These are phyloP conservation scores for Boletus reticulatus DNA, from an alignment of 768 basidiomycete genomes.

Conservation along the genomic window DNA sequence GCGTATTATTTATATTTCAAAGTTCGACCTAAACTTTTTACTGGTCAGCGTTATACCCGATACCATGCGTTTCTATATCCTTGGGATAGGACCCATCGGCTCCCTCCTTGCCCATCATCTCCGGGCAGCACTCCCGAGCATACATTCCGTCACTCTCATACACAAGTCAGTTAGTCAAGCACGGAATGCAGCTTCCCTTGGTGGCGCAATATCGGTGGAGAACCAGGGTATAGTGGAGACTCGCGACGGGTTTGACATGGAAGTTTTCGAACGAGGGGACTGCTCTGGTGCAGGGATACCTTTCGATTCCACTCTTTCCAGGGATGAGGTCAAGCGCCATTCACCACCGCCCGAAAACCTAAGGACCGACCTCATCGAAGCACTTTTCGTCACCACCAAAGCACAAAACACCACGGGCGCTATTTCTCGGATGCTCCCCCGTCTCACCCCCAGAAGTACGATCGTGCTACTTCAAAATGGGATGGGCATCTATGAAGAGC, in stretches of 20 bases:
- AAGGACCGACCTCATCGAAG: constrained; percentile 50
- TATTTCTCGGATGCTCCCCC: constrained; percentile 55
- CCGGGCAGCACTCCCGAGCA: constrained; percentile 51
- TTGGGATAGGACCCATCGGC: constrained; percentile 84
- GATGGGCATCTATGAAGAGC: constrained; percentile 85
- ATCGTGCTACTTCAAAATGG: constrained; percentile 95
- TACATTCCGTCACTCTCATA: constrained; percentile 65
- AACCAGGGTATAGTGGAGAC: constrained; percentile 42
- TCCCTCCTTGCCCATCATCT: constrained; percentile 80
- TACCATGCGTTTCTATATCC: constrained; percentile 64
- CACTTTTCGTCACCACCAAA: constrained; percentile 83
- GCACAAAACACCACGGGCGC: constrained; percentile 62
- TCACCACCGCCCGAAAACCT: constrained; percentile 12
- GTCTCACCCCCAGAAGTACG: constrained; percentile 66
- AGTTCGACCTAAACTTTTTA: not conserved
- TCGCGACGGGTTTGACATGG: constrained; percentile 47
- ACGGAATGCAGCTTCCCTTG: constrained; percentile 29
- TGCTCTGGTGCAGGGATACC: constrained; percentile 20
- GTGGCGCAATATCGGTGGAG: constrained; percentile 47
- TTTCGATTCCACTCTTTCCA: constrained; percentile 13
- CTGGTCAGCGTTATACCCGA: not conserved
- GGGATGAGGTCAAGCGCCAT: constrained; percentile 11
- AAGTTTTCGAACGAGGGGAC: constrained; percentile 41
- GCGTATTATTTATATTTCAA: not conserved
- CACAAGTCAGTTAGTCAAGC: constrained; percentile 50